phyloP scores from a whole-genome alignment of 352 stramenopile species.

The Phytophthora litchii region DNA sequence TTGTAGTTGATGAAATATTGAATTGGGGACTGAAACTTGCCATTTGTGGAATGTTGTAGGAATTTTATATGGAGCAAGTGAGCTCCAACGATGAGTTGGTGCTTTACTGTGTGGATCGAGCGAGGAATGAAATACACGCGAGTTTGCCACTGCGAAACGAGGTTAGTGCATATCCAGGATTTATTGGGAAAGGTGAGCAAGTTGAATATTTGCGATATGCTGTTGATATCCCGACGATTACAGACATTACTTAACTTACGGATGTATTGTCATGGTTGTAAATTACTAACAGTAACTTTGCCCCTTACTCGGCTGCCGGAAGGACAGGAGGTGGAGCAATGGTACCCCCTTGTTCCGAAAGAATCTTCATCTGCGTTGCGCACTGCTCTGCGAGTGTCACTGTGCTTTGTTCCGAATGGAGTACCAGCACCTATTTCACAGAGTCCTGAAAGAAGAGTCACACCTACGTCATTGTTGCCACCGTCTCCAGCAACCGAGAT shows the following conservation, averaged over 20 bases:
- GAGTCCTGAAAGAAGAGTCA: slow-evolving; percentile 28
- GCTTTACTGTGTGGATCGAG: slow-evolving; percentile 75
- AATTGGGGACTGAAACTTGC: not conserved
- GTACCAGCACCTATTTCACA: slow-evolving; percentile 10
- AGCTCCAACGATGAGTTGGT: slow-evolving; percentile 63
- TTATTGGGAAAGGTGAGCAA: slow-evolving; percentile 75
- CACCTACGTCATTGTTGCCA: slow-evolving; percentile 21
- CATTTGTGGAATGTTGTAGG: slow-evolving; percentile 33
- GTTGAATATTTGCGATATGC: not conserved
- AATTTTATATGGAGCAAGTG: slow-evolving; percentile 77
- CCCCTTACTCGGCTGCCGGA: slow-evolving; percentile 69
- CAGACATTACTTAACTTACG: not conserved
- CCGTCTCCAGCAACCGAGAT: slow-evolving; percentile 34
- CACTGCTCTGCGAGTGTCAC: slow-evolving; percentile 68
- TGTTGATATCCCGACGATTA: not conserved
- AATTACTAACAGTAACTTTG: slow-evolving; percentile 36
- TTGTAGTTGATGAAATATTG: not conserved
- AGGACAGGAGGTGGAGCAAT: slow-evolving; percentile 85
- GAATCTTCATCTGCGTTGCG: slow-evolving; percentile 55
- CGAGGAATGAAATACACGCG: slow-evolving; percentile 51
- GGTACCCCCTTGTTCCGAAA: slow-evolving; percentile 72
- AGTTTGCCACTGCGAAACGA: slow-evolving; percentile 55
- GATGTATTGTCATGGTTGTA: not conserved
- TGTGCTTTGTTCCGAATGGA: slow-evolving; percentile 68
- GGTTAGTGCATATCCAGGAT: slow-evolving; percentile 50